A percentile compares a stretch with the other conserved stretches of the same genome.
phyloP scores from a whole-genome alignment of 192 early-diverging fungal species.

The Backusella macrospora region DNA sequence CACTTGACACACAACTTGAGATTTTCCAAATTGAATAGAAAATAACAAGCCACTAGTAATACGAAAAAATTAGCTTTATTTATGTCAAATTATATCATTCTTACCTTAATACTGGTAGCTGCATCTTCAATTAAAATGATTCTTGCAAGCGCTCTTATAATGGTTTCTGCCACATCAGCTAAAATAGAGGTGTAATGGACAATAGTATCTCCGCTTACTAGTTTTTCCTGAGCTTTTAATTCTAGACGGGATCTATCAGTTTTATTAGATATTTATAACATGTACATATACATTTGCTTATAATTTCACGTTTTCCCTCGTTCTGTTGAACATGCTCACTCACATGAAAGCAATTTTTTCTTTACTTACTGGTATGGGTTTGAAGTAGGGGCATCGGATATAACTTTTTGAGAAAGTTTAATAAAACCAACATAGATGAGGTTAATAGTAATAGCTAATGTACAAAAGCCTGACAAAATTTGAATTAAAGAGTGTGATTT shows the following conservation, averaged over 20 bases:
- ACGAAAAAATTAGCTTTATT: neutral
- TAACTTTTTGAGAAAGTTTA: neutral
- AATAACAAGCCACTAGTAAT: constrained; percentile 13
- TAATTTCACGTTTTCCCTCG: no score
- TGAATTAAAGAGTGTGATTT: constrained; percentile 26
- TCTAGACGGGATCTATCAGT: neutral
- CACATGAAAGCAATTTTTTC: neutral
- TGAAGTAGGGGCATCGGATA: no score
- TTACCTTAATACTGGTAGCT: constrained; percentile 20
- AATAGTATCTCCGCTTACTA: neutral
- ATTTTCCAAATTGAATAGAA: constrained; percentile 23
- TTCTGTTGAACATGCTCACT: no score
- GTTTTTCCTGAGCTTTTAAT: neutral
- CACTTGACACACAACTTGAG: constrained; percentile 15
- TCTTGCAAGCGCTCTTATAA: constrained; percentile 6
- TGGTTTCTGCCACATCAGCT: neutral
- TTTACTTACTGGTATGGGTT: neutral
- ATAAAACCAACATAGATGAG: constrained; percentile 27
- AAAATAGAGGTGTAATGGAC: neutral
- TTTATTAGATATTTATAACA: no score
- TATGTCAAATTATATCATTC: neutral
- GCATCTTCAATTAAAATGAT: constrained; percentile 17
- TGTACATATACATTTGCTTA: no score
- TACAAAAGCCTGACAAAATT: constrained; percentile 12
- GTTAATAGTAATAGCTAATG: constrained; percentile 28